Conservation (phyloP, 2,329 filamentous ascomycete genomes). For the Cercospora sojina region DNA sequence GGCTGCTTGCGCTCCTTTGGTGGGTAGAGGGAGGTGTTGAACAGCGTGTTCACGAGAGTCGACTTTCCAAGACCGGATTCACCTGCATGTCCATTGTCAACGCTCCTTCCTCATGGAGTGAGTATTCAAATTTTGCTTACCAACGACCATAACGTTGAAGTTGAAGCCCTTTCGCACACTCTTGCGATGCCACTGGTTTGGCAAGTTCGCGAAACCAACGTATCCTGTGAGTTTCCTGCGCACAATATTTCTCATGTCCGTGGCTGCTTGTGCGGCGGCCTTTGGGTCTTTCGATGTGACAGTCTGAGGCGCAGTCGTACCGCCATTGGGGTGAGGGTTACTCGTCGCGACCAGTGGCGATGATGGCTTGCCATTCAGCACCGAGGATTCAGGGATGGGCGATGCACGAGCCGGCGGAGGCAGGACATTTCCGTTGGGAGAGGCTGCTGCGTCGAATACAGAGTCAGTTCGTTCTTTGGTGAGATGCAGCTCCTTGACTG, state of each 20-base stretch:
- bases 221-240: slow-evolving; percentile 97
- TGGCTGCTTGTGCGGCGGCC: slow-evolving; percentile 49
- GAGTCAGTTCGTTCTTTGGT: slow-evolving; percentile 16
- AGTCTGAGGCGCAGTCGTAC: slow-evolving; percentile 54
- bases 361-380: slow-evolving; percentile 52
- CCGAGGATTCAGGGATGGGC: slow-evolving; percentile 43
- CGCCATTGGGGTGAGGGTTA: slow-evolving; percentile 55
- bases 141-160: slow-evolving; percentile 99
- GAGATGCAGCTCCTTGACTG: slow-evolving; percentile 13
- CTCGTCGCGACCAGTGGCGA: slow-evolving; percentile 59
- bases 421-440: slow-evolving; percentile 45
- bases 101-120: slow-evolving; percentile 4
- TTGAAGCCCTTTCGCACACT: slow-evolving; percentile 99
- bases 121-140: slow-evolving; percentile 57
- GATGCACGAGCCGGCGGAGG: slow-evolving; percentile 49
- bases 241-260: slow-evolving; percentile 84
- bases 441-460: slow-evolving; percentile 42
- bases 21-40: slow-evolving; percentile 98
- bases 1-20: slow-evolving; percentile 98
- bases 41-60: slow-evolving; percentile 96
- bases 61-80: slow-evolving; percentile 99
- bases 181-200: slow-evolving; percentile 99
- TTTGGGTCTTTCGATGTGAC: slow-evolving; percentile 66
- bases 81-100: slow-evolving; percentile 56
- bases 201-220: slow-evolving; percentile 96